Conservation (phyloP, 768 basidiomycete genomes). For the Tricholoma terreum region DNA sequence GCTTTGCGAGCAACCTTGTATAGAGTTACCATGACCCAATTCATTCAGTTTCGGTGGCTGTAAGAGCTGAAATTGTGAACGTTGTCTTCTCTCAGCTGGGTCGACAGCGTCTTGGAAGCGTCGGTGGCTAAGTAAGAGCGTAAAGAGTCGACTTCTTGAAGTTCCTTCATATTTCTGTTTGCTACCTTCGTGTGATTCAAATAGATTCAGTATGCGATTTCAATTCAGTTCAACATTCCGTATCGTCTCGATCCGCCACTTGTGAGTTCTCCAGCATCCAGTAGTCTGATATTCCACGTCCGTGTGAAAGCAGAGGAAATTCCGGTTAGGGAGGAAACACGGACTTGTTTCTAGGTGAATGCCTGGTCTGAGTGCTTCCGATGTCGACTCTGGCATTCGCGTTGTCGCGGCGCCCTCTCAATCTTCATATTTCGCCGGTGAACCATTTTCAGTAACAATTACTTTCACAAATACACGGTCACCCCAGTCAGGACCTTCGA, state of each 20-base stretch:
- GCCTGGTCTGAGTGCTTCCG: slow-evolving; percentile 22
- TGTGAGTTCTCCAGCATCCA: background rate
- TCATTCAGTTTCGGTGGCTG: too few species aligned
- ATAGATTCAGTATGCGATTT: too few species aligned
- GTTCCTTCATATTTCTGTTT: too few species aligned
- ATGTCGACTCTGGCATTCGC: slow-evolving; percentile 52
- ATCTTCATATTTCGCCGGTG: slow-evolving; percentile 92
- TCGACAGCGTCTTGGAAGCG: too few species aligned
- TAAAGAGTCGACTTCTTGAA: too few species aligned
- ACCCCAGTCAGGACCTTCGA: slow-evolving; percentile 38
- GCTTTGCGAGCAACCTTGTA: too few species aligned
- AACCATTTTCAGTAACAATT: slow-evolving; percentile 79
- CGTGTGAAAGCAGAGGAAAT: background rate
- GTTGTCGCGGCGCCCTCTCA: slow-evolving; percentile 77
- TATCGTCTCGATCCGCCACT: background rate
- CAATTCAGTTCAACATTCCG: background rate
- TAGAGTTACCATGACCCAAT: too few species aligned
- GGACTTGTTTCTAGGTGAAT: slow-evolving; percentile 6
- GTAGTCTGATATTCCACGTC: background rate
- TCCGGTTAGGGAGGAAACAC: background rate
- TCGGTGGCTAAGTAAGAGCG: too few species aligned
- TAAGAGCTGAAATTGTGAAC: too few species aligned
- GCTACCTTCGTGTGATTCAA: too few species aligned
- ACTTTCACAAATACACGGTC: slow-evolving; percentile 82
- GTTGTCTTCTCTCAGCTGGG: too few species aligned